phyloP scores from a whole-genome alignment of 345 rosid species.

The Firmiana major region DNA sequence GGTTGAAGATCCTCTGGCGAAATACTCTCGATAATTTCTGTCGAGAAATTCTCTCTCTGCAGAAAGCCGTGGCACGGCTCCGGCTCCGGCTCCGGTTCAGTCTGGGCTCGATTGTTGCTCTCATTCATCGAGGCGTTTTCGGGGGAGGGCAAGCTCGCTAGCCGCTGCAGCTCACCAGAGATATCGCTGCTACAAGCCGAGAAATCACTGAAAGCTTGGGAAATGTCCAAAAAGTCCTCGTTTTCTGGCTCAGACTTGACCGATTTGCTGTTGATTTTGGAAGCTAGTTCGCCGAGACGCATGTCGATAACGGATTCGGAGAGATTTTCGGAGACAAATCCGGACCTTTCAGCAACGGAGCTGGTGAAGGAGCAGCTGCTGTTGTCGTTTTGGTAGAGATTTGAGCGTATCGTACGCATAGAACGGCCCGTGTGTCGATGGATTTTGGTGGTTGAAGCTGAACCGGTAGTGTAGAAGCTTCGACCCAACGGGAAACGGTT shows the following conservation, averaged over 20 bases:
- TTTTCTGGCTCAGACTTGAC: slow-evolving; percentile 32
- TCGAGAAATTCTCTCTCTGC: slow-evolving; percentile 76
- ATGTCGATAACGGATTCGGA: slow-evolving; percentile 84
- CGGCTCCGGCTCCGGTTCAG: slow-evolving; percentile 48
- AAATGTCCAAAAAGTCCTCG: slow-evolving; percentile 65
- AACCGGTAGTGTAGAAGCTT: slow-evolving; percentile 31
- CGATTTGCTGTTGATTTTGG: slow-evolving; percentile 32
- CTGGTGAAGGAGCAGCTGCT: slow-evolving; percentile 41
- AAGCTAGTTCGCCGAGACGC: slow-evolving; percentile 81
- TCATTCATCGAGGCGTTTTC: slow-evolving; percentile 23
- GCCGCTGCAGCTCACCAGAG: slow-evolving; percentile 90
- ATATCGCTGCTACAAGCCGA: slow-evolving; percentile 88
- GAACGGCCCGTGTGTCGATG: slow-evolving; percentile 73
- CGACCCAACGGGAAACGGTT: slow-evolving; percentile 56
- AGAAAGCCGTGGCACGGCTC: slow-evolving; percentile 86
- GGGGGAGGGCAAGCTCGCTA: slow-evolving; percentile 64
- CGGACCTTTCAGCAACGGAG: slow-evolving; percentile 38
- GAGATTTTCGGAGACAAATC: slow-evolving; percentile 61
- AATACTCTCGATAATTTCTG: slow-evolving; percentile 88
- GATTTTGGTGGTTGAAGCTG: slow-evolving; percentile 38
- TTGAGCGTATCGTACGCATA: slow-evolving; percentile 86
- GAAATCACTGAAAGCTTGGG: slow-evolving; percentile 79
- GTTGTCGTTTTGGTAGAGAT: slow-evolving; percentile 40
- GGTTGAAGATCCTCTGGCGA: slow-evolving; percentile 98
- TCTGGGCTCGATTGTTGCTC: slow-evolving; percentile 12